These are phyloP conservation scores for Ephemerocybe angulata DNA, from an alignment of 768 basidiomycete species.

Conservation along the genomic window DNA sequence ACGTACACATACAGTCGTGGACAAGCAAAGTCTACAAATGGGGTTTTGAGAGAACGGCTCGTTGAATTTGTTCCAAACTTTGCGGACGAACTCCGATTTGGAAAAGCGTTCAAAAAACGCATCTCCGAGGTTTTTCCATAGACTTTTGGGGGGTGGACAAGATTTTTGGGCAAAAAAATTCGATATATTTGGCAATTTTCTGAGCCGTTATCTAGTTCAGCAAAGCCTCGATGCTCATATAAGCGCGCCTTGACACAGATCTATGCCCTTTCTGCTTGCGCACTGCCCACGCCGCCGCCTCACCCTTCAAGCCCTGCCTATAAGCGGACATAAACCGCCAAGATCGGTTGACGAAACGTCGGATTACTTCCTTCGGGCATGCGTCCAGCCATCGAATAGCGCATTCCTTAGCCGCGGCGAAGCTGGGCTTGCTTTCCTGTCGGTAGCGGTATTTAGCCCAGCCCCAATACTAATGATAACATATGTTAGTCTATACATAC, in stretches of 20 bases:
- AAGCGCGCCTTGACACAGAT: slow-evolving; percentile 11
- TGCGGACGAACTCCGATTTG: slow-evolving; percentile 1
- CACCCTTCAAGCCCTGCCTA: slow-evolving; percentile 28
- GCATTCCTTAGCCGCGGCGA: slow-evolving; percentile 25
- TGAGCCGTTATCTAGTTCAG: neutral
- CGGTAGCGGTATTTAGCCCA: slow-evolving; percentile 35
- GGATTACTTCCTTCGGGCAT: slow-evolving; percentile 34
- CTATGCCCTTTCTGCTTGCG: slow-evolving; percentile 31
- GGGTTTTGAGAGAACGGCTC: neutral
- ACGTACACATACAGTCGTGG: neutral
- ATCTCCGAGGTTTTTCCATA: slow-evolving; percentile 13
- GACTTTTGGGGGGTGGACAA: slow-evolving; percentile 7
- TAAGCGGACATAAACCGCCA: slow-evolving; percentile 35
- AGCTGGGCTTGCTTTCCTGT: slow-evolving; percentile 26
- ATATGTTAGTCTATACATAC: neutral
- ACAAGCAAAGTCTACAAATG: neutral
- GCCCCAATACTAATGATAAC: slow-evolving; percentile 28
- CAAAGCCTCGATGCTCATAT: slow-evolving; percentile 4
- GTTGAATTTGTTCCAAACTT: slow-evolving; percentile 1
- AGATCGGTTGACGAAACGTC: slow-evolving; percentile 30
- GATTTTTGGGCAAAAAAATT: neutral
- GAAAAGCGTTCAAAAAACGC: slow-evolving; percentile 11
- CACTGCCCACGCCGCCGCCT: slow-evolving; percentile 37
- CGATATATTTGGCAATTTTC: neutral
- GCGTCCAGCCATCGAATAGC: slow-evolving; percentile 25